phyloP scores from a whole-genome alignment of 1,284 basidiomycete genomes.

The Bondarzewia mesenterica region DNA sequence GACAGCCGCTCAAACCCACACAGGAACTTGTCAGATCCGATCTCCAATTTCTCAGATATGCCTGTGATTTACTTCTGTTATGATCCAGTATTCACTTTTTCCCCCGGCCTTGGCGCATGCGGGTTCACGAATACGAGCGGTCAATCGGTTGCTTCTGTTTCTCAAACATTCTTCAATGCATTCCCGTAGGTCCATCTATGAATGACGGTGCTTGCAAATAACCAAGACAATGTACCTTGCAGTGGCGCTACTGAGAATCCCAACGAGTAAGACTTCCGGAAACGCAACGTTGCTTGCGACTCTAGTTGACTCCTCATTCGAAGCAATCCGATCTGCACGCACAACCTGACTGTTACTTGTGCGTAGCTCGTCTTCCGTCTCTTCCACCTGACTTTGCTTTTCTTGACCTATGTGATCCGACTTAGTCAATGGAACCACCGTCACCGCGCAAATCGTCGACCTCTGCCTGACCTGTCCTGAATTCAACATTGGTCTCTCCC shows the following conservation, averaged over 20 bases:
- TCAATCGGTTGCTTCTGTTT: conserved; percentile 34
- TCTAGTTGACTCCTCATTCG: conserved; percentile 7
- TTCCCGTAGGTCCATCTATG: conserved; percentile 27
- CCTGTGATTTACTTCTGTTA: conserved; percentile 10
- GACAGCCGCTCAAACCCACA: conserved; percentile 2
- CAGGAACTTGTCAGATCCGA: conserved; percentile 4
- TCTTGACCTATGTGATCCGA: background rate
- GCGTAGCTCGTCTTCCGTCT: conserved; percentile 3
- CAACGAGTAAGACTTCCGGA: conserved; percentile 14
- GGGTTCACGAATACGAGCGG: conserved; percentile 29
- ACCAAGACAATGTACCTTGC: background rate
- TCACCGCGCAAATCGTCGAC: conserved; percentile 19
- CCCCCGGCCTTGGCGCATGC: conserved; percentile 34
- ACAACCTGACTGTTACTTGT: conserved; percentile 21
- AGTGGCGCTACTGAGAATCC: conserved; percentile 14
- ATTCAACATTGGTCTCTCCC: conserved; percentile 17
- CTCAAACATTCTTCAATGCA: conserved; percentile 25
- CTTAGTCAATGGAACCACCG: conserved; percentile 14
- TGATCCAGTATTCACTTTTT: conserved; percentile 27
- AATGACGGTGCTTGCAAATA: background rate
- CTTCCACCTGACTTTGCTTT: background rate
- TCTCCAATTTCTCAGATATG: background rate
- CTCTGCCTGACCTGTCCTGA: conserved; percentile 12
- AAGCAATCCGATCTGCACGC: conserved; percentile 23
- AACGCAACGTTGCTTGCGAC: background rate